Base-by-base conservation (phyloP, 2,329 filamentous ascomycete species). In the Aspergillus fumigatiaffinis region DNA sequence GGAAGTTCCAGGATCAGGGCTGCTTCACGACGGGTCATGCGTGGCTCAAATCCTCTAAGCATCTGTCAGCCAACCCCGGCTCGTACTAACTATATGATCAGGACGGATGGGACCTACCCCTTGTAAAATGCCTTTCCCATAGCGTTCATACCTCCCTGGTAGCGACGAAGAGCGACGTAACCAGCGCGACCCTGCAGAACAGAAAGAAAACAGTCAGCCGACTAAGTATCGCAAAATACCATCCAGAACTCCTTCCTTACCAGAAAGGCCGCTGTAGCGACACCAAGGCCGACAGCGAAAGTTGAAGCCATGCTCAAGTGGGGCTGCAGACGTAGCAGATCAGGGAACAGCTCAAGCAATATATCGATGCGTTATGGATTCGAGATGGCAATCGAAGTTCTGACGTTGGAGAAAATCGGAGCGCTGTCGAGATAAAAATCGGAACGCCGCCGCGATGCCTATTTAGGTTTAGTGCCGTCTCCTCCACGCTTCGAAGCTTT, bases 91-190 rank as follows among this genome's bases (percentile, higher is more conserved):
- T 21, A 17, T n/a, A 14, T 8, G 35, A 48, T 32, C 41, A 4
- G 8, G 1, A 20, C 5, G 4, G 38, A 26, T 32, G 8, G 3
- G 52, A 66, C 71, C 35, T 51, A 75, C 73, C 94, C 94, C 78
- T 97, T 99, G 83, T 97, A 97, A 73, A 92, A 99, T 46, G 92
- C 87, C 76, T 92, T 92, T 68, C 94, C 94, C 66, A 96, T 80
- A 38, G 89, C 87, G 64, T 89, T 89, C 50, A 90, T 82, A 62
- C 78, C 77, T 60, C 76, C 77, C 61, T 89, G 84, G 59, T 89
- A 96, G 69, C 91, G 86, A 62, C 92, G 87, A 75, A 92, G 85
- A 66, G 94, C 94, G 69, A 97, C 89, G 42, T 96, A 84, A 68
- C 92, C 93, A 59, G 94, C 93, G 71, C 94, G 91, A 64, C 94